These are phyloP conservation scores for Didymella pinodella DNA, from an alignment of 2,329 filamentous ascomycete species.

Conservation along the genomic window DNA sequence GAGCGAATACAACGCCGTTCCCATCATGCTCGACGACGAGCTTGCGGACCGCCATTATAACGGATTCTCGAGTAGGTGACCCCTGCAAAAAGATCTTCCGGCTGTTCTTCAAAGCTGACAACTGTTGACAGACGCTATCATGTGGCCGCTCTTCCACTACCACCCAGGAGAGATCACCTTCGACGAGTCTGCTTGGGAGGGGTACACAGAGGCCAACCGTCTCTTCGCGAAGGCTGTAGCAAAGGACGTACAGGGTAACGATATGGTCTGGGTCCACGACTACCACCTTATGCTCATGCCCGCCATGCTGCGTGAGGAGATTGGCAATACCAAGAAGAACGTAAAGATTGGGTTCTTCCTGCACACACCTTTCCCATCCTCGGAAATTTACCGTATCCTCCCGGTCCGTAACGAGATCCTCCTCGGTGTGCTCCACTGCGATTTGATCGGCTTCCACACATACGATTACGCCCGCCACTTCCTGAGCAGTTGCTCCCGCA, in stretches of 20 bases:
- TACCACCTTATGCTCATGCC: slow-evolving; percentile 98
- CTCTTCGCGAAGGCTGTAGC: slow-evolving; percentile 89
- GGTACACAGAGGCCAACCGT: slow-evolving; percentile 91
- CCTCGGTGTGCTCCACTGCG: slow-evolving; percentile 87
- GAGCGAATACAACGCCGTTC: slow-evolving; percentile 87
- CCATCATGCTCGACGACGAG: slow-evolving; percentile 92
- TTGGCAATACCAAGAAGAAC: slow-evolving; percentile 81
- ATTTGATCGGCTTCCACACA: slow-evolving; percentile 96
- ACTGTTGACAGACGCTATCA: slow-evolving; percentile 74
- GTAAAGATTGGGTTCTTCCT: slow-evolving; percentile 98
- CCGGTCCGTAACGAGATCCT: slow-evolving; percentile 91
- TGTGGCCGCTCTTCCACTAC: slow-evolving; percentile 99
- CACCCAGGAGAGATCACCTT: slow-evolving; percentile 98
- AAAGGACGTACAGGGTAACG: slow-evolving; percentile 88
- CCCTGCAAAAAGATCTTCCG: not conserved
- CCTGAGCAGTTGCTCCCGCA: slow-evolving; percentile 93
- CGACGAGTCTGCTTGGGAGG: slow-evolving; percentile 92
- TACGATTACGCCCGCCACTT: slow-evolving; percentile 99
- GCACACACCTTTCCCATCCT: slow-evolving; percentile 95
- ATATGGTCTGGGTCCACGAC: slow-evolving; percentile 97
- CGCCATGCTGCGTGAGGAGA: slow-evolving; percentile 91
- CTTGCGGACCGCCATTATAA: slow-evolving; percentile 97
- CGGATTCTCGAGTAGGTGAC: slow-evolving; percentile 84
- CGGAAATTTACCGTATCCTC: slow-evolving; percentile 94
- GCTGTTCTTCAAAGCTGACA: slow-evolving; percentile 16